Evolutionary conservation across 345 rosid genomes (phyloP), one percentile per base, ranked within the genome.

Genomic region (Garcia nutans): DNA sequence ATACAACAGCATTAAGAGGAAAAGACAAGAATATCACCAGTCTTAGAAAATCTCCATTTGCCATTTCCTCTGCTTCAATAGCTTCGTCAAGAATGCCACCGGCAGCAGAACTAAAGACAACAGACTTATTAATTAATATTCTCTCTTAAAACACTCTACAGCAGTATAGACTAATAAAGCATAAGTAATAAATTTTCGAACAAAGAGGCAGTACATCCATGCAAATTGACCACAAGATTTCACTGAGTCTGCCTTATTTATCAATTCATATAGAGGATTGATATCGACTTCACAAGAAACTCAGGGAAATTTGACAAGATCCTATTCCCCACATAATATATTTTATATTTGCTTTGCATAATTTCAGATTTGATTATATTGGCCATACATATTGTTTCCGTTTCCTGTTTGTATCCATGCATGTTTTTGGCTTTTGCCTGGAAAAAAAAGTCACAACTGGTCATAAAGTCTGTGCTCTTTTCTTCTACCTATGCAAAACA

Each of bases 41-140:
- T 79, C 93, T 91, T 88, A 93, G 74, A 86, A 95, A 91, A 85
- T 95, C 97, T 26, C 91, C 90, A 64, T 91, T 76, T 50, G 73
- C 57, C 68, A 78, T 83, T 72, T 95, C 94, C 81, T 95, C 97
- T 42, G 85, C 92, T 52, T 93, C 96, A 57, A 93, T 86, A 68
- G 93, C 85, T 85, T 77, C 85, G 77, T 91, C 97, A 70, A 93
- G 91, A 85, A 90, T 71, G 70, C 97, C 91, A 70, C 87, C 88
- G 28, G 84, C 65, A 7, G 78, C 80, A 44, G 80, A 74, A 80
- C 94, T 88, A 66, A 52, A 65, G 70, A 76, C 67, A 79, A 74
- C 55, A 45, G 69, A 44, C 59, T 70, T 60, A 65, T 20, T 62
- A 11, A 66, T 33, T 23, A 77, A 26, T 31, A 16, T 31, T 41